Conservation (phyloP, 2,329 filamentous ascomycete genomes). For the Neophaeococcomyces aloes region DNA sequence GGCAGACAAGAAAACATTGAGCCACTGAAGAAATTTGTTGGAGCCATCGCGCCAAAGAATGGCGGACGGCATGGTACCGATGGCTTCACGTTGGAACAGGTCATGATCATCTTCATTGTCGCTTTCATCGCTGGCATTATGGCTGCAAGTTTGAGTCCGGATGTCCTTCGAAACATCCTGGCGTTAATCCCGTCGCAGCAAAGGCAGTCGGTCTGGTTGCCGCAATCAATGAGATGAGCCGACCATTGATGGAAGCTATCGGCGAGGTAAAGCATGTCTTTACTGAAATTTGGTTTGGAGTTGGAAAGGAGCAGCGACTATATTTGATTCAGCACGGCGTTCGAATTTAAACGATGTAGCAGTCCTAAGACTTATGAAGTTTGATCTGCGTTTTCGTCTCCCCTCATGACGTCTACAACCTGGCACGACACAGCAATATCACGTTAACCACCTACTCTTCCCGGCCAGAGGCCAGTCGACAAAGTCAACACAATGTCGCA, state of each 20-base stretch:
- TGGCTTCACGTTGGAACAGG: conserved; percentile 8
- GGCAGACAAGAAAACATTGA: conserved; percentile 14
- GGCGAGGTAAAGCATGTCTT: no score
- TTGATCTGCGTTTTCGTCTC: no score
- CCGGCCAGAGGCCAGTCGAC: no score
- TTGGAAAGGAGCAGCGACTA: no score
- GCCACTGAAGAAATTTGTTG: conserved; percentile 22
- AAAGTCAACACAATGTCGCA: neutral
- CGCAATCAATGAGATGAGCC: conserved; percentile 3
- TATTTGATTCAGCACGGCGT: no score
- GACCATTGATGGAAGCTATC: no score
- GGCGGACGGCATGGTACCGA: neutral
- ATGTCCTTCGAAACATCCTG: neutral
- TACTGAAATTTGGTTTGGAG: no score
- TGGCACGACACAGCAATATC: no score
- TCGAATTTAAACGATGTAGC: no score
- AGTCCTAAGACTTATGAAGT: no score
- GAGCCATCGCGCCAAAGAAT: conserved; percentile 12
- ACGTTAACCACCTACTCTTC: no score
- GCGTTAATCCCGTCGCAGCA: neutral
- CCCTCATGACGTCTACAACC: no score
- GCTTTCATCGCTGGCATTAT: conserved; percentile 6
- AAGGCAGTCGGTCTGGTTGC: conserved; percentile 1
- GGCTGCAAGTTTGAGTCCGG: conserved; percentile 4
- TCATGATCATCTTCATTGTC: conserved; percentile 5